phyloP scores from a whole-genome alignment of 2,329 filamentous ascomycete genomes.

The Talaromyces atroroseus region DNA sequence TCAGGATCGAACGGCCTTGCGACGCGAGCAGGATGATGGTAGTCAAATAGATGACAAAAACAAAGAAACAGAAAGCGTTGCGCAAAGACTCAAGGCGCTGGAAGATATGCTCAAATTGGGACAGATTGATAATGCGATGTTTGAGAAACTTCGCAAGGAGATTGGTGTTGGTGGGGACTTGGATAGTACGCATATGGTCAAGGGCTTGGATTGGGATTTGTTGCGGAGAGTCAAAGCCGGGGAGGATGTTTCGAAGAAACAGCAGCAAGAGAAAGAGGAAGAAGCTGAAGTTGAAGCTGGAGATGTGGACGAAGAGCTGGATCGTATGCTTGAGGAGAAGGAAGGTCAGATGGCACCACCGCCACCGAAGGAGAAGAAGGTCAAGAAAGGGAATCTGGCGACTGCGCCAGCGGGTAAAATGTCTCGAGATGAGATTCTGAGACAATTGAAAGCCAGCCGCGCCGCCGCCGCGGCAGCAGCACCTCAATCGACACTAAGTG shows the following conservation, averaged over 20 bases:
- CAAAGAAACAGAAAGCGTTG: slow-evolving; percentile 49
- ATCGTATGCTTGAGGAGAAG: slow-evolving; percentile 36
- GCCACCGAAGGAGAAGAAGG: slow-evolving; percentile 33
- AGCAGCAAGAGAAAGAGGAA: slow-evolving; percentile 24
- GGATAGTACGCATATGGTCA: slow-evolving; percentile 77
- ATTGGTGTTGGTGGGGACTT: slow-evolving; percentile 75
- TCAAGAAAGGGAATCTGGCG: slow-evolving; percentile 51
- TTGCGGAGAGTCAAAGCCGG: slow-evolving; percentile 41
- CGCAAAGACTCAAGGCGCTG: slow-evolving; percentile 66
- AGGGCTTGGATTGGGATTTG: slow-evolving; percentile 82
- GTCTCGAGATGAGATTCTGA: slow-evolving; percentile 55
- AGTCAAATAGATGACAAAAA: slow-evolving; percentile 44
- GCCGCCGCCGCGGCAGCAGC: slow-evolving; percentile 26
- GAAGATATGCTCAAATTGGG: slow-evolving; percentile 78
- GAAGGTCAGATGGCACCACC: slow-evolving; percentile 26
- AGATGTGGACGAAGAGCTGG: slow-evolving; percentile 60
- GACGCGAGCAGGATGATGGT: slow-evolving; percentile 43
- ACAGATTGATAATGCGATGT: slow-evolving; percentile 74
- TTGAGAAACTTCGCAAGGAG: slow-evolving; percentile 67
- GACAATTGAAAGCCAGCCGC: slow-evolving; percentile 53
- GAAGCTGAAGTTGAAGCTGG: slow-evolving; percentile 17
- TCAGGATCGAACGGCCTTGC: slow-evolving; percentile 68
- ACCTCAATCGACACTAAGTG: slow-evolving; percentile 46
- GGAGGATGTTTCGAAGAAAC: slow-evolving; percentile 48
- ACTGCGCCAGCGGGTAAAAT: slow-evolving; percentile 42